Base-by-base conservation (phyloP, 192 early-diverging fungal species). In the Coemansia sp. region DNA sequence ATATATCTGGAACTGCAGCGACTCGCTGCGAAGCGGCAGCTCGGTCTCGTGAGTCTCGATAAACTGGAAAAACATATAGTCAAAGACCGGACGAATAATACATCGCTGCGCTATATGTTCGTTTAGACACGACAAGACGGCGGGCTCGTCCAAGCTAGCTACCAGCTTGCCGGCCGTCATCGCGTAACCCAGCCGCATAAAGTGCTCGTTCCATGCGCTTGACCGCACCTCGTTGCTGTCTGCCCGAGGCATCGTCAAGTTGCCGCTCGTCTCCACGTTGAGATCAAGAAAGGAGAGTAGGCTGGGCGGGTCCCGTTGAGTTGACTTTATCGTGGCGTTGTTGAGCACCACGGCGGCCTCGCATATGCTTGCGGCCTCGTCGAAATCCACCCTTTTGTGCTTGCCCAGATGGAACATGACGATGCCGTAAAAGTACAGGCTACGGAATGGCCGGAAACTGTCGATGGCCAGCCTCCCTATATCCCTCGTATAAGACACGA, bases 1-100 rank as follows among this genome's bases (percentile, higher is more conserved):
- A 41, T 76, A 76, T n/a, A 76, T 69, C 40, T 65, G 62, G 36
- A 76, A 76, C 66, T 76, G 72, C 32, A 69, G 48, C 2, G 34
- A 21, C 11, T 47, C 58, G 36, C 51, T 50, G 6, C 56, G 37
- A 17, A 69, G 54, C 0, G 49, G 62, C 31, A 69, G 16, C 15
- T 42, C 40, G 0, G 65, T 67, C 10, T 34, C 5, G 1, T 45
- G 40, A 14, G 52, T 30, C 0, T 28, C 34, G 32, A 51, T 23
- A 37, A 47, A 75, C 18, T 43, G 40, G 18, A 38, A 30, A 40
- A 48, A 76, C 58, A 64, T 68, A 51, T 62, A 69, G 50, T 54
- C 36, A 8, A 61, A 69, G 7, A 76, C 58, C 5, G 72, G 72
- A 6, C 66, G 61, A 18, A 76, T 69, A 16, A 76, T 49, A 23